Evolutionary conservation across 2,329 filamentous ascomycete species (phyloP), one percentile per base, ranked within the genome.

Genomic region (Cladosporium sp.): DNA sequence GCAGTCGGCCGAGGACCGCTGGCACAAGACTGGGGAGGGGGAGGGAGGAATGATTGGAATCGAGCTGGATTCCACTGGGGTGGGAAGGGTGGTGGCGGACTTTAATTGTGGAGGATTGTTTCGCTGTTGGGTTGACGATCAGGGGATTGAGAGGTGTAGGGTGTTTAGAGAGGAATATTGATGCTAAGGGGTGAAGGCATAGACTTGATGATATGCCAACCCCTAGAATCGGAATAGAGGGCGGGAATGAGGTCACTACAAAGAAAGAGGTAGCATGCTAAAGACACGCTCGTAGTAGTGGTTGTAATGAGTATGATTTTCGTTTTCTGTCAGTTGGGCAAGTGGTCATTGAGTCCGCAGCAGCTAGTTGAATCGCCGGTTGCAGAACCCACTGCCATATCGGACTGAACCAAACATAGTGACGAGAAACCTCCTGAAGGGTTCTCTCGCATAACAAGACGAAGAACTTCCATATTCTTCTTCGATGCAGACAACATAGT

Each of bases 91-190:
- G 5, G 74, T 92, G 15, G 88, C 86, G 70, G 89, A 92, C 65
- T 91, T 87, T 70, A 96, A 96, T 69, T 94, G 89, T 65, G 88
- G 86, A 4, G 91, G 91, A 0, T 92, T 96, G 89, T 94, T 91
- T 68, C 81, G 91, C 19, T 90, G 90, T 0, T 93, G 88, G 81
- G 75, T 89, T 19, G 82, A 89, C 61, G 80, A 85, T 3, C 68
- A 82, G 1, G 87, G 85, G 0, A 75, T 75, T 58, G 76, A 79
- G 17, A 75, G 78, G 22, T 83, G 85, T 68, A 80, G 81, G 56
- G 79, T 87, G 1, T 88, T 84, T 75, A 75, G 79, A 51, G 78
- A 82, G 57, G 62, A 64, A 34, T 62, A 63, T 47, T 55, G 52
- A 55, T 10, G 15, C 1, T 17, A 3, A 36, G 9, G 44, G 15